phyloP scores from a whole-genome alignment of 495 filamentous ascomycete genomes.

The Aspergillus mulundensis region DNA sequence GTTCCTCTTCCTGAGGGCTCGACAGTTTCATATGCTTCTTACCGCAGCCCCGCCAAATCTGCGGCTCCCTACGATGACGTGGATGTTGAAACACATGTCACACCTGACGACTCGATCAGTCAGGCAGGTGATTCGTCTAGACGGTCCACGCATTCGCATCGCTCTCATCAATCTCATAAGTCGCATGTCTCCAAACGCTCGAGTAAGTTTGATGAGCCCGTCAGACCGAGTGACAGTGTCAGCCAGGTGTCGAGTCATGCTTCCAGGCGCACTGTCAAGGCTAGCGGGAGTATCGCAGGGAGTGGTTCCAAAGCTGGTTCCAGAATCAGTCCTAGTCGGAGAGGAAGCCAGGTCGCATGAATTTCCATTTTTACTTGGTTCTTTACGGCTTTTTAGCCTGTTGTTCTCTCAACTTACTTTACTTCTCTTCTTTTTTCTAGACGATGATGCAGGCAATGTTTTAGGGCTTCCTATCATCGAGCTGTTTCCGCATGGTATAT shows the following conservation, averaged over 20 bases:
- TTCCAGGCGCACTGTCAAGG: constrained; percentile 35
- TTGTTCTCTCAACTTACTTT: constrained; percentile 6
- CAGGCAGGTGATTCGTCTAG: constrained; percentile 26
- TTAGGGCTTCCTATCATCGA: background rate
- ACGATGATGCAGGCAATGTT: no score
- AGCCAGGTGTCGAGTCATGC: constrained; percentile 53
- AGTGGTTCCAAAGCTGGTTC: constrained; percentile 25
- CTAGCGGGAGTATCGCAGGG: constrained; percentile 21
- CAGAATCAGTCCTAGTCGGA: constrained; percentile 30
- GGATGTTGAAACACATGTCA: constrained; percentile 33
- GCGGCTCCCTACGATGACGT: constrained; percentile 21
- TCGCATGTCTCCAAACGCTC: constrained; percentile 28
- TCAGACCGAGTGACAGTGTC: constrained; percentile 64
- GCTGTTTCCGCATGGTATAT: background rate
- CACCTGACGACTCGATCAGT: constrained; percentile 38
- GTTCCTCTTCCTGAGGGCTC: constrained; percentile 29
- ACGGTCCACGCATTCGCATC: constrained; percentile 29
- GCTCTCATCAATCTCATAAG: constrained; percentile 28
- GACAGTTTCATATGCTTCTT: constrained; percentile 17
- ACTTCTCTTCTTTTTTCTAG: no score
- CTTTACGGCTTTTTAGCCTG: background rate
- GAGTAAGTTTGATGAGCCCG: constrained; percentile 35
- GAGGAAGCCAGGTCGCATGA: constrained; percentile 30
- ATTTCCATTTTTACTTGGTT: constrained; percentile 1
- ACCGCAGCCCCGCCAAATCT: constrained; percentile 26